phyloP scores from a whole-genome alignment of 139 green algal species.

The Micractinium sp. region DNA sequence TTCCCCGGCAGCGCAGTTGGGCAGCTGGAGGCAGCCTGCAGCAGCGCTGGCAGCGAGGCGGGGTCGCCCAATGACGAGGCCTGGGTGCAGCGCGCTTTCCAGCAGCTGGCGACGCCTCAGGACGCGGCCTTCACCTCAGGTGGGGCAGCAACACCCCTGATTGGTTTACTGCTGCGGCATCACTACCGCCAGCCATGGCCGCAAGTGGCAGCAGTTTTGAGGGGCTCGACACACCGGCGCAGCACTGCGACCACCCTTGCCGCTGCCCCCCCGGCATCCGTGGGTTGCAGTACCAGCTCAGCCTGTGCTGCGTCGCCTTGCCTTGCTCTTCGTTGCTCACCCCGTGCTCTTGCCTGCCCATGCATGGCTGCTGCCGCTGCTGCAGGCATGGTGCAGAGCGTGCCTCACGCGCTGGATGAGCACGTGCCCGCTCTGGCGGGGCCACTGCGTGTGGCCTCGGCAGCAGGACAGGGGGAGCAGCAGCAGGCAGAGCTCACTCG shows the following conservation, averaged over 20 bases:
- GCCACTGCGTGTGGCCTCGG: constrained; percentile 10
- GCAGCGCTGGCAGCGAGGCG: neutral
- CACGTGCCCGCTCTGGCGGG: constrained; percentile 35
- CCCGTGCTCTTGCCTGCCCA: neutral
- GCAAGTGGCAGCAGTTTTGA: too few relatives aligned
- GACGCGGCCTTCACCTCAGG: neutral
- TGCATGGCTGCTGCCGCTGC: neutral
- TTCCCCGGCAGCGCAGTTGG: neutral
- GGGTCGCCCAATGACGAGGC: constrained; percentile 32
- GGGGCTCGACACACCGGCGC: too few relatives aligned
- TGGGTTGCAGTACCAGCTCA: too few relatives aligned
- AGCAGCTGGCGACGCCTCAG: constrained; percentile 14
- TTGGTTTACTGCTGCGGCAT: too few relatives aligned
- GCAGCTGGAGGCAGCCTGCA: constrained; percentile 1
- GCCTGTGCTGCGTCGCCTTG: neutral
- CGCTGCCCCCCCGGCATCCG: too few relatives aligned
- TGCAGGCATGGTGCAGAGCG: constrained; percentile 20
- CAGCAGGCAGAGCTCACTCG: neutral
- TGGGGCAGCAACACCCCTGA: too few relatives aligned
- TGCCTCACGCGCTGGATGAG: constrained; percentile 52
- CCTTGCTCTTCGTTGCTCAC: too few relatives aligned
- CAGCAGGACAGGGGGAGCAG: neutral
- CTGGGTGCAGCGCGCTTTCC: constrained; percentile 52
- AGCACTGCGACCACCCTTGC: too few relatives aligned
- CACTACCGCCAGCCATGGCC: too few relatives aligned